Evolutionary conservation across 164 flowering plant species (phyloP).

Genomic region (Aristolochia fimbriata): DNA sequence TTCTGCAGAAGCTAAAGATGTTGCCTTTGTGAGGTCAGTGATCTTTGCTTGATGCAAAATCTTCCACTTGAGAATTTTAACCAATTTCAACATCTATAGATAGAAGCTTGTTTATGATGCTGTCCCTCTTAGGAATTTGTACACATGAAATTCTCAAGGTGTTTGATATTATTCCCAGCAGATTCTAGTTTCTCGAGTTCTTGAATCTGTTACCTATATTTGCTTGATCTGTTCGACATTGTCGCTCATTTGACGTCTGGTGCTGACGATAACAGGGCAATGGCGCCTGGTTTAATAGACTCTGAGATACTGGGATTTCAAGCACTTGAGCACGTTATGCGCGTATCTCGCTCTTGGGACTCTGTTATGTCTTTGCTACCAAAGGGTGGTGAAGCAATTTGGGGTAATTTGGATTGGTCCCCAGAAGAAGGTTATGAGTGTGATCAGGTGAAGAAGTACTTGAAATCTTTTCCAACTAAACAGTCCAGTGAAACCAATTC

Average conservation of each 20-base stretch:
- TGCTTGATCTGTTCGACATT: too few species aligned
- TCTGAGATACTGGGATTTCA: constrained; percentile 63
- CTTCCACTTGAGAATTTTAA: too few species aligned
- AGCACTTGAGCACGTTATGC: constrained; percentile 81
- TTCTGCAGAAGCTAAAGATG: constrained; percentile 91
- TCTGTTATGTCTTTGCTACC: constrained; percentile 98
- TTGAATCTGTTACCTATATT: too few species aligned
- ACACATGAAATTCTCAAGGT: too few species aligned
- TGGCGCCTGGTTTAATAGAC: constrained; percentile 80
- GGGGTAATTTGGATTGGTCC: constrained; percentile 94
- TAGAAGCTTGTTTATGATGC: too few species aligned
- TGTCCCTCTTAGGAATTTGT: too few species aligned
- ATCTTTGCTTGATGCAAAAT: background rate
- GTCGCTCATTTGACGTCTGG: background rate
- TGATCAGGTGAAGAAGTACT: constrained; percentile 26
- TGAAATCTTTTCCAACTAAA: constrained; percentile 22
- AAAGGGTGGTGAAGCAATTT: constrained; percentile 85
- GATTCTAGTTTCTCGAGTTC: too few species aligned
- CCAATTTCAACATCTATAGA: too few species aligned
- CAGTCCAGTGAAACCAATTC: constrained; percentile 14
- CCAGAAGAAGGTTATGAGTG: constrained; percentile 67
- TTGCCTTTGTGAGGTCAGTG: constrained; percentile 81
- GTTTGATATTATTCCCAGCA: too few species aligned
- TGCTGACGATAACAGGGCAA: constrained; percentile 38
- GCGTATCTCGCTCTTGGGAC: constrained; percentile 93